Base-by-base conservation (phyloP, 2,329 filamentous ascomycete species). In the Exophiala sp. region DNA sequence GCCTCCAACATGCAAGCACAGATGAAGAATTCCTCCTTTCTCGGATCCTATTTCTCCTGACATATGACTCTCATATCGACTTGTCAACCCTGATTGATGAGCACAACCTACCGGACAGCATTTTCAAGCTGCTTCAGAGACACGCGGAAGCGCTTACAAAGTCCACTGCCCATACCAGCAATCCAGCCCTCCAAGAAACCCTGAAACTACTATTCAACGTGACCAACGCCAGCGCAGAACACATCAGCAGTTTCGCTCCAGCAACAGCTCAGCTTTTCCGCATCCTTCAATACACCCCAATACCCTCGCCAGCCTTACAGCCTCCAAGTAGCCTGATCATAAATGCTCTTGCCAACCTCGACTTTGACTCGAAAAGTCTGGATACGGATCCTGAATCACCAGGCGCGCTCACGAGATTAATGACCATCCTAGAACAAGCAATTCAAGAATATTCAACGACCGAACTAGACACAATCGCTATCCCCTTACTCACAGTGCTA, bases 191-290 rank as follows among this genome's bases (percentile, higher is more conserved):
- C 35, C 79, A 78, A 7, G 92, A 97, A 69, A 92, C 88, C 0
- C 75, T 94, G 46, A 96, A 95, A 66, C 78, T 97, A 38, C 73
- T 95, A 47, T 97, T 95, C 77, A 96, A 96, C 69, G 78, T 96
- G 49, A 88, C 87, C 1, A 85, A 91, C 63, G 84, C 85, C 65
- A 87, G 86, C 64, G 82, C 84, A 3, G 78, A 85, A 39, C 77
- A 86, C 21, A 71, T 74, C 3, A 68, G 75, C 0, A 72, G 76
- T 0, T 95, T 96, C 66, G 83, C 83, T 1, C 74, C 80, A 18
- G 83, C 86, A 2, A 79, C 95, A 39, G 79, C 84, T 9, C 78
- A 84, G 55, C 81, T 97, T 24, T 75, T 91, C 52, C 80, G 82
- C 41, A 80, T 96, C 14, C 75, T 97, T 12, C 70, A 71, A 29